A percentile compares a stretch with the other conserved stretches of the same genome.
phyloP scores from a whole-genome alignment of 177 flowering plant genomes.

The Vitis hybrid region DNA sequence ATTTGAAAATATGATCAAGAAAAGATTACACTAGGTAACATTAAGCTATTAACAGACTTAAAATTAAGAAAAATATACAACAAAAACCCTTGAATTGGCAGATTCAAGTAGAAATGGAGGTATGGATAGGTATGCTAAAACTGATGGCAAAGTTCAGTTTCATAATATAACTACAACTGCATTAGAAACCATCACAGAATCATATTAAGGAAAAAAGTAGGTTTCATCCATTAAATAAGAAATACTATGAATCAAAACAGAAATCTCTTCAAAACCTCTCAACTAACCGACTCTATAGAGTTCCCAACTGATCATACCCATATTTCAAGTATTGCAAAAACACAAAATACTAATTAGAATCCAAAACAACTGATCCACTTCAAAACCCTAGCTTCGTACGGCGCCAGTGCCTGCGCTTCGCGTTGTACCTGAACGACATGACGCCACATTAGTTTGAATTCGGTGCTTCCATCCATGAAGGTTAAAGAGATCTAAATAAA shows the following conservation, averaged over 20 bases:
- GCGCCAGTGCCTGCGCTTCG: slow-evolving; percentile 70
- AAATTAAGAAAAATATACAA: too few relatives aligned
- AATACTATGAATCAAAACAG: not conserved
- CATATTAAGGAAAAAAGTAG: not conserved
- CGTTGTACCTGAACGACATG: slow-evolving; percentile 43
- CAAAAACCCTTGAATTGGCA: too few relatives aligned
- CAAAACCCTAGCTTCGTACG: slow-evolving; percentile 62
- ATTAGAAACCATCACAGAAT: too few relatives aligned
- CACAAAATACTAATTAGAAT: not conserved
- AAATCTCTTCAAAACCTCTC: slow-evolving; percentile 5
- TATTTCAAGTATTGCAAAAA: not conserved
- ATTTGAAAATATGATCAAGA: too few relatives aligned
- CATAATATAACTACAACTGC: too few relatives aligned
- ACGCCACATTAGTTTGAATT: not conserved
- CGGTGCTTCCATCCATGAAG: too few relatives aligned
- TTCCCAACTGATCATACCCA: slow-evolving; percentile 1
- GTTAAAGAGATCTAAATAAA: too few relatives aligned
- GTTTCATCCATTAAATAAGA: not conserved
- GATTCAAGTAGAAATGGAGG: too few relatives aligned
- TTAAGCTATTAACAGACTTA: too few relatives aligned
- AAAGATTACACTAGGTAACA: too few relatives aligned
- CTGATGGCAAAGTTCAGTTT: too few relatives aligned
- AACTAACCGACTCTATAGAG: not conserved
- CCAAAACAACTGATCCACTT: slow-evolving; percentile 17
- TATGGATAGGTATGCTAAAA: too few relatives aligned